phyloP scores from a whole-genome alignment of 768 basidiomycete species.

The Tephrocybe sp. region DNA sequence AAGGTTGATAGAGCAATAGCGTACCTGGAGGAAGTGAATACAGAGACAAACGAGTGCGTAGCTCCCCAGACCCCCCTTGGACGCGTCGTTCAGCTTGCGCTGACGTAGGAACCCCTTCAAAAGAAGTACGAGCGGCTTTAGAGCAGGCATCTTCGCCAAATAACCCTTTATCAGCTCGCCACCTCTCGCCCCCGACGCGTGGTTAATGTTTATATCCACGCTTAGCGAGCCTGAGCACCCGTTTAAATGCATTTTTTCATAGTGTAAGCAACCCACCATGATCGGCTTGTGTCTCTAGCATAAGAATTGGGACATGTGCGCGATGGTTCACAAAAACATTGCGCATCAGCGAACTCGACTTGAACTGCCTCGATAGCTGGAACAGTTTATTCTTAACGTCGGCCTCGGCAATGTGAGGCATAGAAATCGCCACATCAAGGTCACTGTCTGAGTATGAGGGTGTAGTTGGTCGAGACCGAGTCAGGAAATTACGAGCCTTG shows the following conservation, averaged over 20 bases:
- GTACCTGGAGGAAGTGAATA: slow-evolving; percentile 65
- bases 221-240: slow-evolving; percentile 48
- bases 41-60: slow-evolving; percentile 65
- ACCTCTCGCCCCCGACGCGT: slow-evolving; percentile 53
- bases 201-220: slow-evolving; percentile 70
- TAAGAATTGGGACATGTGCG: slow-evolving; percentile 61
- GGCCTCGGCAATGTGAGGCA: slow-evolving; percentile 26
- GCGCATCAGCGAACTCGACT: slow-evolving; percentile 40
- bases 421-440: slow-evolving; percentile 25
- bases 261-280: slow-evolving; percentile 37
- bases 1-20: slow-evolving; percentile 22
- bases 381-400: slow-evolving; percentile 44
- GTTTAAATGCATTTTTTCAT: too few species aligned
- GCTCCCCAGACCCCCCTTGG: slow-evolving; percentile 62
- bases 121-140: slow-evolving; percentile 58
- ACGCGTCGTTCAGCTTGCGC: slow-evolving; percentile 61
- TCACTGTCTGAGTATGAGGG: slow-evolving; percentile 31
- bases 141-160: slow-evolving; percentile 54
- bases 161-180: slow-evolving; percentile 52
- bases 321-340: slow-evolving; percentile 28
- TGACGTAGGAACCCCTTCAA: slow-evolving; percentile 63
- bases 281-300: slow-evolving; percentile 46
- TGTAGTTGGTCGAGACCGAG: neutral
- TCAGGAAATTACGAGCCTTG: slow-evolving; percentile 43
- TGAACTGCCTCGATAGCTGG: slow-evolving; percentile 48